Evolutionary conservation across 2,329 filamentous ascomycete species (phyloP).

Genomic region (Plenodomus tracheiphilus): DNA sequence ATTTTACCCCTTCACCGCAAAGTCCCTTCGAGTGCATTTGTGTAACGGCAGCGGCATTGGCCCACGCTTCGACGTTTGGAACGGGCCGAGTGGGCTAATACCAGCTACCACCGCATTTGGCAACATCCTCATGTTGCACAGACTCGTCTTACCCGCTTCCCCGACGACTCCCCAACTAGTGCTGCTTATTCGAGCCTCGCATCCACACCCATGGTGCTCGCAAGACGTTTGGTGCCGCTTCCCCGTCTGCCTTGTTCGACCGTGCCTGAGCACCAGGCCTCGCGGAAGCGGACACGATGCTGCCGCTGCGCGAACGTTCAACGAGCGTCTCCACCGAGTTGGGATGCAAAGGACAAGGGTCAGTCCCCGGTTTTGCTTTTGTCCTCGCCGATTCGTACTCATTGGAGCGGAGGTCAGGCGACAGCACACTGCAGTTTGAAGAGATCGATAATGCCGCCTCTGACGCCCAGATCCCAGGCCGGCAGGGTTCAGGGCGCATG

Average conservation of each 20-base stretch:
- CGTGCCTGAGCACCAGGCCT: slow-evolving; percentile 21
- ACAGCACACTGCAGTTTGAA: slow-evolving; percentile 10
- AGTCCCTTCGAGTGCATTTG: slow-evolving; percentile 23
- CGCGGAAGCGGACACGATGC: slow-evolving; percentile 24
- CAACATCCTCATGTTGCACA: slow-evolving; percentile 13
- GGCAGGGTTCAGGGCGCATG: slow-evolving; percentile 7
- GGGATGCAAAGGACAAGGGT: slow-evolving; percentile 11
- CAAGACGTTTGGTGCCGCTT: slow-evolving; percentile 31
- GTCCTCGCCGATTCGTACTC: slow-evolving; percentile 1
- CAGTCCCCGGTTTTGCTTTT: slow-evolving; percentile 7
- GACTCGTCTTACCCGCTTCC: slow-evolving; percentile 20
- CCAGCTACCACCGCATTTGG: slow-evolving; percentile 12
- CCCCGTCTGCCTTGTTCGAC: slow-evolving; percentile 32
- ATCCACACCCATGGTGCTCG: slow-evolving; percentile 15
- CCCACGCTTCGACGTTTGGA: slow-evolving; percentile 25
- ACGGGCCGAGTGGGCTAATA: slow-evolving; percentile 29
- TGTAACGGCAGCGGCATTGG: slow-evolving; percentile 34
- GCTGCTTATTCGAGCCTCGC: slow-evolving; percentile 18
- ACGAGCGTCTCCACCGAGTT: slow-evolving; percentile 19
- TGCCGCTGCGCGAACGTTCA: slow-evolving; percentile 27
- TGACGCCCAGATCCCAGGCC: slow-evolving; percentile 12
- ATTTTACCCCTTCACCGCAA: slow-evolving; percentile 36
- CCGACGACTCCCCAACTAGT: slow-evolving; percentile 11
- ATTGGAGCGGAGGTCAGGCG: slow-evolving; percentile 12
- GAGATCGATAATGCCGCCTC: slow-evolving; percentile 10